phyloP scores from a whole-genome alignment of 139 green algal genomes.

The Eudorina sp. region DNA sequence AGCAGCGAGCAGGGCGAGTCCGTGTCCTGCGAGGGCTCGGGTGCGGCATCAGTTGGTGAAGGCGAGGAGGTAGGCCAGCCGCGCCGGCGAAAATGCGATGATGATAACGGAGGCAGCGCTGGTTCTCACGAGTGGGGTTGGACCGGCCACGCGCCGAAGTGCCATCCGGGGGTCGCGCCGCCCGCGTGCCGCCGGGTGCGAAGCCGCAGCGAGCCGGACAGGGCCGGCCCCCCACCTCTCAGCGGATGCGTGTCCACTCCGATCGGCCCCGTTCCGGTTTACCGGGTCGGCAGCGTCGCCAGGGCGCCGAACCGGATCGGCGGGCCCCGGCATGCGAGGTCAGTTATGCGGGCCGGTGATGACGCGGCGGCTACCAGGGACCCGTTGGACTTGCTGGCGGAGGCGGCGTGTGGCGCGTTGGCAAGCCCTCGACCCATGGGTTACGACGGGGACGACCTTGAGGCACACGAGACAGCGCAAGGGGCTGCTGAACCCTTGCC shows the following conservation, averaged over 20 bases:
- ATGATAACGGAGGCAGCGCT: too few relatives aligned
- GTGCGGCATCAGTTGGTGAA: too few relatives aligned
- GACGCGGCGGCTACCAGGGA: not conserved
- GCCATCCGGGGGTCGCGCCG: conserved; percentile 27
- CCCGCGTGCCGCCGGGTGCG: not conserved
- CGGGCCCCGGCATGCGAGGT: too few relatives aligned
- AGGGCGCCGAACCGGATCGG: too few relatives aligned
- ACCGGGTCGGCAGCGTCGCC: not conserved
- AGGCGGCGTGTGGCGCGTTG: conserved; percentile 24
- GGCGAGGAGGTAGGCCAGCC: too few relatives aligned
- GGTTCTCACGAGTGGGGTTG: not conserved
- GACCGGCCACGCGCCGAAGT: too few relatives aligned
- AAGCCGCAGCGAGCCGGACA: not conserved
- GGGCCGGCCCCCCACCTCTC: not conserved
- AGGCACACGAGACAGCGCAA: not conserved
- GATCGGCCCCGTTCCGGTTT: not conserved
- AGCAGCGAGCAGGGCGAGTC: too few relatives aligned
- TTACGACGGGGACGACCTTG: not conserved
- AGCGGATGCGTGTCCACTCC: not conserved
- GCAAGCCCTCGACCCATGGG: not conserved
- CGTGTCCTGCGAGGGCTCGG: too few relatives aligned
- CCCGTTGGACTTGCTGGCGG: conserved; percentile 27
- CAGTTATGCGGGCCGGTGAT: not conserved
- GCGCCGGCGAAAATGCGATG: too few relatives aligned
- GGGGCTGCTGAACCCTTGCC: too few relatives aligned